Evolutionary conservation across 352 stramenopile species (phyloP), one percentile per base, ranked within the genome.

Genomic region (Phytophthora quininea): DNA sequence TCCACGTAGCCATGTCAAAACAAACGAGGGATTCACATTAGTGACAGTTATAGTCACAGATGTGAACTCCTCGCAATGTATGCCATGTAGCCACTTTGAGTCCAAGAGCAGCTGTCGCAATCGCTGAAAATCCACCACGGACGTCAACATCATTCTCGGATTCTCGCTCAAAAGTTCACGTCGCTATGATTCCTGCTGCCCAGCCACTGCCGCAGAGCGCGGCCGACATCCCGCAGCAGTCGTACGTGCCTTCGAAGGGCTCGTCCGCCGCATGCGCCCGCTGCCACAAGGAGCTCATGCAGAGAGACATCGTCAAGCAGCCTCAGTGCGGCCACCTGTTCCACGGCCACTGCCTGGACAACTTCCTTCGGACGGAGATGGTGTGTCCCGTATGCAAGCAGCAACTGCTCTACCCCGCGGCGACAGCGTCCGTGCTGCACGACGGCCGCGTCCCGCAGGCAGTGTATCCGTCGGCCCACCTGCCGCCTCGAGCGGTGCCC

Each of bases 241-340:
- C 59, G 42, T 76, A 67, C 43, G 24, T 54, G 15, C 57, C 65
- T 0, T 46, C 67, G 31, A 69, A 64, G 32, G 62, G 73, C 56
- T 60, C 52, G 4, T 55, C 32, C 30, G 69, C 56, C 45, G 54
- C 64, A 10, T 92, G 84, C 46, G 62, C 64, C 7, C 54, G 80
- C 4, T 92, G 84, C 54, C 62, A 59, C 37, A 64, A 77, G 29
- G 37, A 51, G 3, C 60, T 91, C 3, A 37, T 68, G 9, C 61
- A 71, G 27, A 60, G 61, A 32, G 71, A 83, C 24, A 67, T 69
- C 1, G 67, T 90, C 3, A 93, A 93, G 68, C 64, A 79, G 48
- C 64, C 88, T 12, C 65, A 65, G 12, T 93, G 87, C 63, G 70
- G 64, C 37, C 82, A 95, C 62, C 31, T 85, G 11, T 92, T 90